phyloP scores from a whole-genome alignment of 139 green algal species.

The Mesostigma viride region DNA sequence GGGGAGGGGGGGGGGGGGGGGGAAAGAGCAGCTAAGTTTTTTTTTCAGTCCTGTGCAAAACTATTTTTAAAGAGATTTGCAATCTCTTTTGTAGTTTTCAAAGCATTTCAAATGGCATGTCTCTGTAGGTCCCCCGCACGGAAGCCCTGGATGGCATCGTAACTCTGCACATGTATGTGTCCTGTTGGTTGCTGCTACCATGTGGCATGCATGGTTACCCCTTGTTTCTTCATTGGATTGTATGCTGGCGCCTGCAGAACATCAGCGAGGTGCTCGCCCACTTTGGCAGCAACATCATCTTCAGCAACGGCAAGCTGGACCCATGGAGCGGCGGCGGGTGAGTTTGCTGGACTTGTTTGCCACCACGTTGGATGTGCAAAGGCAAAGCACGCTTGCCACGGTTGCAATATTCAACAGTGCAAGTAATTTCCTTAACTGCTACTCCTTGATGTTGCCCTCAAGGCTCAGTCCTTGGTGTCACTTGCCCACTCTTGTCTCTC shows the following conservation, averaged over 20 bases:
- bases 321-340: constrained; percentile 54
- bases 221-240: not conserved
- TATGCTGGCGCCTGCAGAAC: not conserved
- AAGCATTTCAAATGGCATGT: too few relatives aligned
- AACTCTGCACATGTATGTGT: not conserved
- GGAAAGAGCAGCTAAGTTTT: too few relatives aligned
- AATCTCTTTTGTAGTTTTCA: too few relatives aligned
- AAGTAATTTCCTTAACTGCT: not conserved
- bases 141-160: too few relatives aligned
- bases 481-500: not conserved
- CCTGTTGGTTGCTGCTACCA: not conserved
- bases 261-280: constrained; percentile 11
- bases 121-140: too few relatives aligned
- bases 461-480: constrained; percentile 1
- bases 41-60: too few relatives aligned
- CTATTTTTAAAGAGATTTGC: too few relatives aligned
- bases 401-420: not conserved
- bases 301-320: constrained; percentile 73
- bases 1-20: too few relatives aligned
- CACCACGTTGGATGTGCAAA: not conserved
- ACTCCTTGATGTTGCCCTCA: not conserved
- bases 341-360: constrained; percentile 1
- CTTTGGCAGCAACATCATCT: constrained; percentile 59
- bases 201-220: too few relatives aligned
- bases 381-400: not conserved